phyloP scores from a whole-genome alignment of 305 asterid species.

The Fraxinus sp. region DNA sequence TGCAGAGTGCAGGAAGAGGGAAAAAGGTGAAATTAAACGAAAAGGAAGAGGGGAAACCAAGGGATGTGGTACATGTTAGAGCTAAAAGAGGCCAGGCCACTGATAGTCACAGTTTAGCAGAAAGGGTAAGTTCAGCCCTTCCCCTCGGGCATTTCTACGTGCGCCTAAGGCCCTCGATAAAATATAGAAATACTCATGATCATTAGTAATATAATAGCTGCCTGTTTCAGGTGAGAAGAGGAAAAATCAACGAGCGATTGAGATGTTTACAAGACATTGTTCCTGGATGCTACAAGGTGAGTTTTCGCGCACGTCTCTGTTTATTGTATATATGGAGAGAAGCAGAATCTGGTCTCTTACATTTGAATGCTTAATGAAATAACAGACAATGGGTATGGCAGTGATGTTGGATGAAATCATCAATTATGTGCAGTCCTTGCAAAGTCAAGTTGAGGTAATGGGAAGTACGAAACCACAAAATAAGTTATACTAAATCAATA shows the following conservation, averaged over 20 bases:
- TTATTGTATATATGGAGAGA: background rate
- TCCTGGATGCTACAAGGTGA: constrained; percentile 93
- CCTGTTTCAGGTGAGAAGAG: constrained; percentile 73
- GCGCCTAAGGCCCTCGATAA: background rate
- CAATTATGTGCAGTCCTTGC: constrained; percentile 81
- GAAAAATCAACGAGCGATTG: constrained; percentile 72
- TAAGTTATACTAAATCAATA: background rate
- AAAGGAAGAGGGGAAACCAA: constrained; percentile 41
- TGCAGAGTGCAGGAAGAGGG: constrained; percentile 51
- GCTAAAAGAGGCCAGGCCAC: constrained; percentile 94
- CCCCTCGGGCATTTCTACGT: background rate
- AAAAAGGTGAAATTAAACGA: constrained; percentile 43
- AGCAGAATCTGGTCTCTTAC: background rate
- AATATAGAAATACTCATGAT: background rate
- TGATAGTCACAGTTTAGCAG: constrained; percentile 95
- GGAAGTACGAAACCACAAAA: background rate
- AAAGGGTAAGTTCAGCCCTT: constrained; percentile 56
- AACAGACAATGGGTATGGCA: constrained; percentile 96
- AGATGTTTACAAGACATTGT: constrained; percentile 84
- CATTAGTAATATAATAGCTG: background rate
- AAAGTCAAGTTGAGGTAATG: constrained; percentile 89
- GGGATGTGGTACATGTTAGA: constrained; percentile 84
- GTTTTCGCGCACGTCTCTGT: background rate
- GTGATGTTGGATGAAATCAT: constrained; percentile 91
- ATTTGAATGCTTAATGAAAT: constrained; percentile 15